phyloP scores from a whole-genome alignment of 768 basidiomycete genomes.

The Bullera alba region DNA sequence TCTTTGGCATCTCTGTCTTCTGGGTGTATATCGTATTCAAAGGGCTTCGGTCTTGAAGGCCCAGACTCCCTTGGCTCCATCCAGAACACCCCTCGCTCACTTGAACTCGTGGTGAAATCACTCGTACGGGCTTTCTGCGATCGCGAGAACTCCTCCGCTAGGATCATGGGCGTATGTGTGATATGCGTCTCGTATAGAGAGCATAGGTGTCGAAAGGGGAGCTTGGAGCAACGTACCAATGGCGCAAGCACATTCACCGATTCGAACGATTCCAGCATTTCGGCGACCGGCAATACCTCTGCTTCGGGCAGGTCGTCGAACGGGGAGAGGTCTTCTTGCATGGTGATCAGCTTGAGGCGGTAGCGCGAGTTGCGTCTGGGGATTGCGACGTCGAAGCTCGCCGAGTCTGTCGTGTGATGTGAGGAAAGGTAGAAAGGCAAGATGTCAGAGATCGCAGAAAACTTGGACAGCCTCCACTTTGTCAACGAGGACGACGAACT shows the following conservation, averaged over 20 bases:
- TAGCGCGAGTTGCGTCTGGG: too few relatives aligned
- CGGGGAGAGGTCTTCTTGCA: not conserved
- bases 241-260: constrained; percentile 48
- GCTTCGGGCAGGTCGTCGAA: constrained; percentile 24
- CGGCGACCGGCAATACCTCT: constrained; percentile 36
- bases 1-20: not conserved
- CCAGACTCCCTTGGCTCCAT: constrained; percentile 31
- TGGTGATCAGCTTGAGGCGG: too few relatives aligned
- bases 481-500: not conserved
- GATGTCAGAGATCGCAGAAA: not conserved
- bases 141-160: constrained; percentile 50
- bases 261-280: constrained; percentile 43
- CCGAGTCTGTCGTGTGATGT: not conserved
- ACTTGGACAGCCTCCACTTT: not conserved
- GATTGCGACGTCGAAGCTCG: too few relatives aligned
- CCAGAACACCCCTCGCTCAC: constrained; percentile 49
- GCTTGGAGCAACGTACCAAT: constrained; percentile 50
- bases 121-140: constrained; percentile 47
- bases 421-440: not conserved
- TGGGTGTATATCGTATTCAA: not conserved
- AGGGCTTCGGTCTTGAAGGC: not conserved
- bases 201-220: constrained; percentile 50
- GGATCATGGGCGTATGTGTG: constrained; percentile 52
- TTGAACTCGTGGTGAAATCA: constrained; percentile 48
- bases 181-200: constrained; percentile 50